Evolutionary conservation across 768 basidiomycete species (phyloP).

Genomic region (Melanogaster broomeanus): DNA sequence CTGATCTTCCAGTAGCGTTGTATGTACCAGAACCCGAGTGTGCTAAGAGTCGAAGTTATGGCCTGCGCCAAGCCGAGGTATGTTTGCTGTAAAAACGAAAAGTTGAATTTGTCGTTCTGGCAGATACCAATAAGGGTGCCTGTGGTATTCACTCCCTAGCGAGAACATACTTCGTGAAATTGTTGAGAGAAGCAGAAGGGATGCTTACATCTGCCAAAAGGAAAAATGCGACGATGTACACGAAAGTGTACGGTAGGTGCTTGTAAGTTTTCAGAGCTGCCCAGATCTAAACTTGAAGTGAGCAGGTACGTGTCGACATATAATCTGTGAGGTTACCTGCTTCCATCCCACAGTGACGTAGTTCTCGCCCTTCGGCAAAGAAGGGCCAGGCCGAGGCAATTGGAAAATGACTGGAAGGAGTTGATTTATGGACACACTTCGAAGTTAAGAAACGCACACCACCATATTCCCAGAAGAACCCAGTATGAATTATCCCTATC

Average conservation of each 20-base stretch:
- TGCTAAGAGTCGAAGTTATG: constrained; percentile 69
- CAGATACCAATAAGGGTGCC: constrained; percentile 73
- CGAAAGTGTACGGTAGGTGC: constrained; percentile 78
- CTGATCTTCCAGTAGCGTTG: too few relatives aligned
- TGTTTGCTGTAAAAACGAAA: constrained; percentile 81
- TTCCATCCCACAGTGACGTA: constrained; percentile 88
- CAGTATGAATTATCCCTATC: constrained; percentile 69
- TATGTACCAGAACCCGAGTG: too few relatives aligned
- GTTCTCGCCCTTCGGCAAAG: constrained; percentile 71
- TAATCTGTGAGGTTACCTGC: constrained; percentile 47
- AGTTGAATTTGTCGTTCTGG: constrained; percentile 79
- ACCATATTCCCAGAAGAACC: constrained; percentile 84
- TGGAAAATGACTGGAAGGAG: constrained; percentile 69
- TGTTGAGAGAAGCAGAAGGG: background rate
- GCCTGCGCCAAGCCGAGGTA: constrained; percentile 79
- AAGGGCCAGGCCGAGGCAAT: constrained; percentile 79
- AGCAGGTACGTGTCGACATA: background rate
- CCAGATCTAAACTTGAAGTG: constrained; percentile 59
- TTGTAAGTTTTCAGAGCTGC: constrained; percentile 72
- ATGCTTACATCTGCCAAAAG: constrained; percentile 70
- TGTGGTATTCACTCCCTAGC: constrained; percentile 78
- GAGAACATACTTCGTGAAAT: background rate
- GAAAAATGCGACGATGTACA: constrained; percentile 76
- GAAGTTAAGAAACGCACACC: constrained; percentile 57
- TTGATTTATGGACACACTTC: background rate